Conservation (phyloP, 129 eudicot species). For the Centella asiatica region DNA sequence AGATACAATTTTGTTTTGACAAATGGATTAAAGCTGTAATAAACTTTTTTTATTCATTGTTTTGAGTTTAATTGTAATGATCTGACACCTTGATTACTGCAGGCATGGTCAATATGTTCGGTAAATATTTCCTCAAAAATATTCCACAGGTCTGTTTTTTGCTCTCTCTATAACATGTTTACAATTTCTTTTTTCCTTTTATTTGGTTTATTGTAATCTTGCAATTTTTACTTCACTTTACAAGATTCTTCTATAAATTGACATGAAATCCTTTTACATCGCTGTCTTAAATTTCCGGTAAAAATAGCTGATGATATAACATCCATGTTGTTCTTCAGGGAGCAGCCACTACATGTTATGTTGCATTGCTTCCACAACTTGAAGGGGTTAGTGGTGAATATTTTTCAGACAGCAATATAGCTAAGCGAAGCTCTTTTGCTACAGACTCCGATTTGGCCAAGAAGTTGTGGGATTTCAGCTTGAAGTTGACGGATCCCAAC, state of each 20-base stretch:
- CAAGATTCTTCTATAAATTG: no score
- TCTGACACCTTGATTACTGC: conserved; percentile 18
- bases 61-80: not conserved
- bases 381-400: conserved; percentile 17
- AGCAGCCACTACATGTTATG: conserved; percentile 24
- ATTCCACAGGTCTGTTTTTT: conserved; percentile 50
- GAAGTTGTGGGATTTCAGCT: conserved; percentile 20
- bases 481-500: not conserved
- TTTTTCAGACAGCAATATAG: conserved; percentile 11
- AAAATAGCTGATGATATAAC: no score
- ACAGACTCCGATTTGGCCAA: conserved; percentile 9
- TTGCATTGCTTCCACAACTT: conserved; percentile 14
- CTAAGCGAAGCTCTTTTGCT: conserved; percentile 1
- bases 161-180: not conserved
- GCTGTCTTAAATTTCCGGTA: no score
- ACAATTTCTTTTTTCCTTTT: no score
- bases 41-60: no score
- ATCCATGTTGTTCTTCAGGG: conserved; percentile 13
- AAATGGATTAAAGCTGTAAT: no score
- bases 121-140: conserved; percentile 49
- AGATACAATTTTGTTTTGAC: no score
- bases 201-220: no score
- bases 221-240: no score
- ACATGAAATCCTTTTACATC: no score
- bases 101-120: conserved; percentile 41